Evolutionary conservation across 495 filamentous ascomycete genomes (phyloP), one percentile per base, ranked within the genome.

Genomic region (Lasiosphaeria miniovina): DNA sequence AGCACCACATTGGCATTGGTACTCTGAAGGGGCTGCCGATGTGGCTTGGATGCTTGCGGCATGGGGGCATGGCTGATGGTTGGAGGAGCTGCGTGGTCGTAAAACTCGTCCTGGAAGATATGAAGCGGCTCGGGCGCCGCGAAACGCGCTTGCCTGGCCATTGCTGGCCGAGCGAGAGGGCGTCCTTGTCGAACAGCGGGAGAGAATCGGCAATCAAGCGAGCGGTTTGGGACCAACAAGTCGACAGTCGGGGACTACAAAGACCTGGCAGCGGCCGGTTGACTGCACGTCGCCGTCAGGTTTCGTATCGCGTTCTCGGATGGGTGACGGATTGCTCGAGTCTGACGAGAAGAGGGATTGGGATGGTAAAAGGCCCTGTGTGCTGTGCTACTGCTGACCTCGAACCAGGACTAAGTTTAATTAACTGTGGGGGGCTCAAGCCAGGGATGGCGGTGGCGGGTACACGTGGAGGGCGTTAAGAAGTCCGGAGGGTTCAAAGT

Each of bases 71-170:
- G 74, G 61, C 77, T 81, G 52, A 78, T 76, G 54, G 77, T 74
- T 11, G 71, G 67, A 9, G 71, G 67, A 8, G 71, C 54, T 61
- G 67, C 62, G 52, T 81, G 76, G 60, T 77, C 77, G 60, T 76
- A 77, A 66, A 78, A 74, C 54, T 83, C 75, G 69, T 89, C 87
- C 62, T 86, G 77, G 71, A 81, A 89, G 68, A 86, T 84, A 58
- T 87, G 81, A 65, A 88, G 74, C 62, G 82, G 58, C 65, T 83
- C 77, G 64, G 80, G 77, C 55, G 74, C 73, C 67, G 65, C 64
- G 54, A 74, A 75, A 80, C 83, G 87, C 81, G 90, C 84, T 77
- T 86, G 69, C 68, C 74, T 75, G 71, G 75, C 75, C 78, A 81
- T 81, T 48, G 55, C 43, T 36, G 65, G 61, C 63, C 59, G 50